Evolutionary conservation across 345 rosid genomes (phyloP).

Genomic region (Toxicodendron radicans): DNA sequence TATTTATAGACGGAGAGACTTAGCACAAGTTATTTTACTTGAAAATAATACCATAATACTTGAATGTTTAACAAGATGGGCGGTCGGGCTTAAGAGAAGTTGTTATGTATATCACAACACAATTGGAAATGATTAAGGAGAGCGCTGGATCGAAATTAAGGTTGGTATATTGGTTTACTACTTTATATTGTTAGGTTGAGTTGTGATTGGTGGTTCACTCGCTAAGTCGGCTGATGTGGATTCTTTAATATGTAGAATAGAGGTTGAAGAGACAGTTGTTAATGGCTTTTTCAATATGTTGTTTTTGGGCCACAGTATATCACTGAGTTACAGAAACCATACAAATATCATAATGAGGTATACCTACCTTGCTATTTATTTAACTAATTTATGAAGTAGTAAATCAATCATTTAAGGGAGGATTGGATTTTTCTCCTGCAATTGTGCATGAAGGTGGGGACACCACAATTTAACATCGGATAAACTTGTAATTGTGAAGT

Average conservation of each 20-base stretch:
- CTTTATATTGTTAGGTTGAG: too few relatives aligned
- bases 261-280: constrained; percentile 76
- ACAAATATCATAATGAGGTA: constrained; percentile 88
- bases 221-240: not conserved
- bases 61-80: constrained; percentile 60
- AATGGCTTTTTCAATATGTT: constrained; percentile 90
- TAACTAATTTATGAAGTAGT: constrained; percentile 2
- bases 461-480: not conserved
- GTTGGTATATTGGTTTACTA: constrained; percentile 27
- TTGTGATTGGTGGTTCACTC: too few relatives aligned
- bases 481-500: not conserved
- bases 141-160: constrained; percentile 76
- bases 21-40: not conserved
- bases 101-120: constrained; percentile 67
- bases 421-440: not conserved
- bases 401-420: constrained; percentile 13
- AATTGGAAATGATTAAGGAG: constrained; percentile 64
- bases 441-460: constrained; percentile 13
- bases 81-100: constrained; percentile 82
- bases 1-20: not conserved
- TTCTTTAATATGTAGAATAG: constrained; percentile 52
- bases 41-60: not conserved
- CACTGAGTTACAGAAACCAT: constrained; percentile 88
- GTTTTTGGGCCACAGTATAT: constrained; percentile 81
- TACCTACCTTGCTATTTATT: not conserved